Conservation (phyloP, 2,329 filamentous ascomycete genomes). For the Bipolaris zeicola region DNA sequence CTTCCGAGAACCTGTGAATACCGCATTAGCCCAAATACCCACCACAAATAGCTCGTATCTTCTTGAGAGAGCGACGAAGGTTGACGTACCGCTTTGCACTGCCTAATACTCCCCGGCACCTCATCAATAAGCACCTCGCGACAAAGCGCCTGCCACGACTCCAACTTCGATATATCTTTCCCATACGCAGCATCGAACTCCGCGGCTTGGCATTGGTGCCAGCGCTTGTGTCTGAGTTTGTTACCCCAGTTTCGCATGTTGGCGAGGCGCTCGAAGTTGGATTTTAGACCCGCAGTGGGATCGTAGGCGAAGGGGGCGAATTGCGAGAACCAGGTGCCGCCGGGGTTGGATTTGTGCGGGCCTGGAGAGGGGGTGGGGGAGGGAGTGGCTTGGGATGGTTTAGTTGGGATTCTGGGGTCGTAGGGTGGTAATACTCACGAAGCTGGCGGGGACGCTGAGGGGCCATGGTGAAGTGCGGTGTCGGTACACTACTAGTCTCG, state of each 20-base stretch:
- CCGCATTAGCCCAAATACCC: background rate
- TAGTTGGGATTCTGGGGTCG: background rate
- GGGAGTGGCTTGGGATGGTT: background rate
- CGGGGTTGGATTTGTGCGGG: no score
- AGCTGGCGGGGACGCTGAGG: background rate
- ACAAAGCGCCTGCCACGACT: slow-evolving; percentile 27
- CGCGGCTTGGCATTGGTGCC: slow-evolving; percentile 13
- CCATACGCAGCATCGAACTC: slow-evolving; percentile 14
- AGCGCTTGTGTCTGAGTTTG: slow-evolving; percentile 2
- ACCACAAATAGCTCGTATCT: no score
- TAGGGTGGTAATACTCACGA: background rate
- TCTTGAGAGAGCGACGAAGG: no score
- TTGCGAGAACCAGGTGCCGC: slow-evolving; percentile 9
- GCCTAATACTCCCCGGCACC: slow-evolving; percentile 18
- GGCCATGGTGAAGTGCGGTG: background rate
- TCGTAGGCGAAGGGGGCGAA: slow-evolving; percentile 13
- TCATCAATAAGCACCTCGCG: slow-evolving; percentile 19
- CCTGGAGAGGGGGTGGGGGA: background rate
- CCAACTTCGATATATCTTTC: slow-evolving; percentile 14
- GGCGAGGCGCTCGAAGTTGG: slow-evolving; percentile 18
- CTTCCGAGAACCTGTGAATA: slow-evolving; percentile 13
- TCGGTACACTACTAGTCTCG: background rate
- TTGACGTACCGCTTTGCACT: slow-evolving; percentile 20
- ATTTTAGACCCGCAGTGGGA: background rate
- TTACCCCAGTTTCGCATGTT: slow-evolving; percentile 8